These are phyloP conservation scores for Colletotrichum karsti DNA, from an alignment of 2,329 filamentous ascomycete species.

Conservation along the genomic window DNA sequence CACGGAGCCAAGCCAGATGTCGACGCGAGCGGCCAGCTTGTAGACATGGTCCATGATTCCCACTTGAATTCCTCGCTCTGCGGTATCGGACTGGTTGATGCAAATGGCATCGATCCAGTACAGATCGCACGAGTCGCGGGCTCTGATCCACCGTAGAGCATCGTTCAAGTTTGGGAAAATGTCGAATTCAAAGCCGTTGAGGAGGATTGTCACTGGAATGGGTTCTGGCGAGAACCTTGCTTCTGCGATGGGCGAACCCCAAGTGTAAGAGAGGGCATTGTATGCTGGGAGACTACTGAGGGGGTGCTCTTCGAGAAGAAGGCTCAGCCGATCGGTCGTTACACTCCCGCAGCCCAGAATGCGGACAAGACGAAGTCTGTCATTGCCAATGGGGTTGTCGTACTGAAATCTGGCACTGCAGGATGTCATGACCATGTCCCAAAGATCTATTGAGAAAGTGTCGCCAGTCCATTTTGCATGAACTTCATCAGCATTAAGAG, in stretches of 20 bases:
- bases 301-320: slow-evolving; percentile 11
- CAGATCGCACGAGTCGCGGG: neutral
- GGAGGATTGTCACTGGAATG: neutral
- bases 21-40: slow-evolving; percentile 23
- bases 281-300: neutral
- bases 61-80: slow-evolving; percentile 21
- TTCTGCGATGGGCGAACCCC: neutral
- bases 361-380: slow-evolving; percentile 1
- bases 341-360: neutral
- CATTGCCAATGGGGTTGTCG: neutral
- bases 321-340: neutral
- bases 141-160: slow-evolving; percentile 13
- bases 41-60: slow-evolving; percentile 31
- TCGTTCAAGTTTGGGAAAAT: neutral
- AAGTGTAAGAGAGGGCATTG: slow-evolving; percentile 20
- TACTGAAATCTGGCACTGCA: neutral
- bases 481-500: too few species aligned
- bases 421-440: neutral
- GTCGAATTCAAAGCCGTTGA: neutral
- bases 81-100: slow-evolving; percentile 25
- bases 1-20: slow-evolving; percentile 28
- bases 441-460: too few species aligned
- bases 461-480: too few species aligned
- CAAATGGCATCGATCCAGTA: slow-evolving; percentile 31
- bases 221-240: neutral